Conservation (phyloP, 306 rosid genomes). For the Dalbergia cultrata region DNA sequence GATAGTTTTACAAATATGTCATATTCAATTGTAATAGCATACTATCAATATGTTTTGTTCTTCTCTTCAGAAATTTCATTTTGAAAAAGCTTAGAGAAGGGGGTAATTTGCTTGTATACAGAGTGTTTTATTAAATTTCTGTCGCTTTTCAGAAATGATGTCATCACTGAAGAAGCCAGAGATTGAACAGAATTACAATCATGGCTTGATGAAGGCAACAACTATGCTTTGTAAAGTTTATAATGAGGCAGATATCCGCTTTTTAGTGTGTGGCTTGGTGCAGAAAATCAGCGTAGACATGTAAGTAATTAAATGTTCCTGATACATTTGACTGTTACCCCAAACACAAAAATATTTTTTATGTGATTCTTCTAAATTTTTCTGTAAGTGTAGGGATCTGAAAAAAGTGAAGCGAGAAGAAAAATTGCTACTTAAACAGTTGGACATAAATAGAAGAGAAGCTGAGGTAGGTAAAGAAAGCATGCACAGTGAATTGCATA, state of each 20-base stretch:
- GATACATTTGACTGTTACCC: slow-evolving; percentile 29
- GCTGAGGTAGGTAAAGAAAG: slow-evolving; percentile 63
- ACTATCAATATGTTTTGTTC: neutral
- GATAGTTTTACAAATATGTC: neutral
- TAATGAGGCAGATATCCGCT: slow-evolving; percentile 64
- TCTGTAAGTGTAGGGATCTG: slow-evolving; percentile 54
- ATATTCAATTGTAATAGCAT: neutral
- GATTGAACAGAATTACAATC: slow-evolving; percentile 48
- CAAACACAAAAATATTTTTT: neutral
- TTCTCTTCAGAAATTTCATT: neutral
- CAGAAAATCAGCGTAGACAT: slow-evolving; percentile 59
- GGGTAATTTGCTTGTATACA: neutral
- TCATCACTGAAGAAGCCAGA: slow-evolving; percentile 55
- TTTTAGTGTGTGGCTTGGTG: slow-evolving; percentile 51
- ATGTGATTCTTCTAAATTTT: slow-evolving; percentile 10
- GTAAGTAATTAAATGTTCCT: slow-evolving; percentile 49
- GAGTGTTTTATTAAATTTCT: slow-evolving; percentile 4
- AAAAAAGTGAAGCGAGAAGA: slow-evolving; percentile 69
- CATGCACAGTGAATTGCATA: slow-evolving; percentile 55
- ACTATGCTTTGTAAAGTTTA: slow-evolving; percentile 58
- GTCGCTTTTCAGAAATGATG: slow-evolving; percentile 58
- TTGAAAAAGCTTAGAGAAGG: neutral
- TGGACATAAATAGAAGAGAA: slow-evolving; percentile 63
- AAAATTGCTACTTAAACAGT: slow-evolving; percentile 63
- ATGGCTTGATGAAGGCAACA: slow-evolving; percentile 59